phyloP scores from a whole-genome alignment of 1,139 yeast species.

The Candida frijolesensis region DNA sequence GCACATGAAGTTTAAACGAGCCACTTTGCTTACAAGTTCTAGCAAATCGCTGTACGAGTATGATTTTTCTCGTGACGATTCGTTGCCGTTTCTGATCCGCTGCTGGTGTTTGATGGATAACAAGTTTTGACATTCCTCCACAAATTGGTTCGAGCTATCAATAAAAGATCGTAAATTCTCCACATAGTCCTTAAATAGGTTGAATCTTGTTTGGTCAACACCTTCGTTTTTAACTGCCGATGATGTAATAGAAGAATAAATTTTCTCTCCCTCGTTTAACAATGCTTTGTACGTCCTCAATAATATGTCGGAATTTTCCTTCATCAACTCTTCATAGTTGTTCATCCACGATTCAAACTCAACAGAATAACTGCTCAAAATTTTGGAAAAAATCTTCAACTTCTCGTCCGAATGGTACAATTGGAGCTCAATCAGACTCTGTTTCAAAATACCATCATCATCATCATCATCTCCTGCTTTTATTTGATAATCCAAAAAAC shows the following conservation, averaged over 20 bases:
- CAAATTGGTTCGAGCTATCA: constrained; percentile 50
- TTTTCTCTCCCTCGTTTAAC: constrained; percentile 58
- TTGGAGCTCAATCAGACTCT: constrained; percentile 42
- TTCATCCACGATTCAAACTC: constrained; percentile 56
- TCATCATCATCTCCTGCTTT: constrained; percentile 6
- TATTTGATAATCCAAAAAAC: constrained; percentile 35
- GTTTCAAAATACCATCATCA: constrained; percentile 9
- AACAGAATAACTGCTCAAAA: constrained; percentile 40
- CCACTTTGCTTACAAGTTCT: constrained; percentile 48
- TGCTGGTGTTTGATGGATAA: constrained; percentile 55
- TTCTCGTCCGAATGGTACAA: constrained; percentile 54
- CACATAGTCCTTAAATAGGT: constrained; percentile 23
- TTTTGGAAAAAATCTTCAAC: constrained; percentile 36
- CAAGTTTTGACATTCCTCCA: constrained; percentile 57
- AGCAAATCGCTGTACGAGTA: constrained; percentile 21
- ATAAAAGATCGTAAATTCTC: constrained; percentile 48
- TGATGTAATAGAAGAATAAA: constrained; percentile 35
- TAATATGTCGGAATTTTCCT: constrained; percentile 46
- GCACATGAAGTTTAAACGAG: constrained; percentile 51
- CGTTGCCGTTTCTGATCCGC: constrained; percentile 37
- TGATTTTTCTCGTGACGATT: constrained; percentile 7
- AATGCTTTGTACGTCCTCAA: constrained; percentile 48
- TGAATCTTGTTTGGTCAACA: constrained; percentile 19
- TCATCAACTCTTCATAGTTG: constrained; percentile 44
- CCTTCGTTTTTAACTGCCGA: constrained; percentile 19